Conservation (phyloP, 2,329 filamentous ascomycete genomes). For the Clonostachys rosea region DNA sequence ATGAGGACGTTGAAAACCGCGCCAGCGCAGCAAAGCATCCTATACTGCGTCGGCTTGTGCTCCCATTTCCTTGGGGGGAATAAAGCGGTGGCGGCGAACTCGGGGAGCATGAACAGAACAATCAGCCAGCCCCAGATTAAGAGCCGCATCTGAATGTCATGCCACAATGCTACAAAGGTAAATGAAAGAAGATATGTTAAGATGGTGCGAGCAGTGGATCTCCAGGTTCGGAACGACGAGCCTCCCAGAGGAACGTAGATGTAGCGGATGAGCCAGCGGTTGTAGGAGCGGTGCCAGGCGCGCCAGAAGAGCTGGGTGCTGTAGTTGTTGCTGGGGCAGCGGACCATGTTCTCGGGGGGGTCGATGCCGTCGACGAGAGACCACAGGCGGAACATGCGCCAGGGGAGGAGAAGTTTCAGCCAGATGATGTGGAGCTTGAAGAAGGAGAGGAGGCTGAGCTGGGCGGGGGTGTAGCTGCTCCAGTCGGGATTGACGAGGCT, state of each 20-base stretch:
- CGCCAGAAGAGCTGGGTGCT: conserved; percentile 91
- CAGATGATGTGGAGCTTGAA: conserved; percentile 98
- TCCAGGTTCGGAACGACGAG: conserved; percentile 39
- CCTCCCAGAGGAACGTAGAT: conserved; percentile 91
- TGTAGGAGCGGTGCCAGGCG: conserved; percentile 91
- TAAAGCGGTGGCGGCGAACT: conserved; percentile 65
- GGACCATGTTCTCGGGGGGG: conserved; percentile 96
- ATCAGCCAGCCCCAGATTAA: conserved; percentile 97
- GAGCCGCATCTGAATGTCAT: conserved; percentile 87
- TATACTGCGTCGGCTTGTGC: conserved; percentile 64
- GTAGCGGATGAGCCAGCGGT: conserved; percentile 91
- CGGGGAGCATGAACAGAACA: conserved; percentile 88
- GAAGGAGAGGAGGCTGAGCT: conserved; percentile 86
- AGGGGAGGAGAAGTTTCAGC: conserved; percentile 93
- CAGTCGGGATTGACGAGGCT: conserved; percentile 76
- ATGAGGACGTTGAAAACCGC: conserved; percentile 82
- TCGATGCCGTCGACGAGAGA: conserved; percentile 85
- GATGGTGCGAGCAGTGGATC: conserved; percentile 51
- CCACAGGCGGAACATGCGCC: conserved; percentile 99
- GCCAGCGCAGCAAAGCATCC: conserved; percentile 75
- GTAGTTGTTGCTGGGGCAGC: conserved; percentile 94
- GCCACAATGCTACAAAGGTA: conserved; percentile 96
- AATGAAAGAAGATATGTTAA: conserved; percentile 82
- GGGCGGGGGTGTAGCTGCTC: conserved; percentile 77
- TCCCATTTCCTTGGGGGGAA: conserved; percentile 75